Conservation (phyloP, 805 yeast genomes). For the Candida alai region DNA sequence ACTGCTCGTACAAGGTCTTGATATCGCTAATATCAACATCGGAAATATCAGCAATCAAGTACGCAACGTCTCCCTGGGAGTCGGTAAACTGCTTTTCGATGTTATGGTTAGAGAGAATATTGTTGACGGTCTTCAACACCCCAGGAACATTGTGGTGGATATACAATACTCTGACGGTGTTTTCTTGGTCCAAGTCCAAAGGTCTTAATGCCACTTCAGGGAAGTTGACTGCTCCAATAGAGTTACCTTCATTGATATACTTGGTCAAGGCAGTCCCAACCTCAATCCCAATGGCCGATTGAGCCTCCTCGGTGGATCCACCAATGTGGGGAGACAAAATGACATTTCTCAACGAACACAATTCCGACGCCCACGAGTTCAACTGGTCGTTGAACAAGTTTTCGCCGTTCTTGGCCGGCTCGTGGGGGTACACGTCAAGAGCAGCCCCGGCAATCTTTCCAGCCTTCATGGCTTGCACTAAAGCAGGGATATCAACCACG, state of each 20-base stretch:
- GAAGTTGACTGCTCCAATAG: slow-evolving; percentile 96
- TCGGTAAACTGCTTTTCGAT: slow-evolving; percentile 98
- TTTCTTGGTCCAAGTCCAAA: slow-evolving; percentile 79
- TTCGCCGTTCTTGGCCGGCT: slow-evolving; percentile 96
- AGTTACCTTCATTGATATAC: slow-evolving; percentile 93
- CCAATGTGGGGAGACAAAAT: slow-evolving; percentile 97
- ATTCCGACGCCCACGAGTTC: slow-evolving; percentile 81
- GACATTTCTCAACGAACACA: slow-evolving; percentile 77
- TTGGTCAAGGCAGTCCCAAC: slow-evolving; percentile 82
- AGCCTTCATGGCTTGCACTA: slow-evolving; percentile 83
- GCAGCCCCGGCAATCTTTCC: slow-evolving; percentile 98
- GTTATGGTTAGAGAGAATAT: slow-evolving; percentile 89
- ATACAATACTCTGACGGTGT: slow-evolving; percentile 88
- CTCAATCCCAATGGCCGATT: slow-evolving; percentile 94
- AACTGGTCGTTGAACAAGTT: slow-evolving; percentile 66
- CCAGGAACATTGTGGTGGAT: slow-evolving; percentile 98
- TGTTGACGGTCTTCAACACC: slow-evolving; percentile 95
- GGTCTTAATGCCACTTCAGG: slow-evolving; percentile 95
- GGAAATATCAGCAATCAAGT: slow-evolving; percentile 95
- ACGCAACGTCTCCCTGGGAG: slow-evolving; percentile 92
- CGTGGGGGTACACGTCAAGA: slow-evolving; percentile 92
- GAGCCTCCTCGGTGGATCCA: slow-evolving; percentile 99
- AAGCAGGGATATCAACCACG: slow-evolving; percentile 93
- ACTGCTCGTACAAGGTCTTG: slow-evolving; percentile 75
- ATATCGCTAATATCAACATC: slow-evolving; percentile 81